Evolutionary conservation across 2,329 filamentous ascomycete genomes (phyloP).

Genomic region (Paecilomyces variotii): DNA sequence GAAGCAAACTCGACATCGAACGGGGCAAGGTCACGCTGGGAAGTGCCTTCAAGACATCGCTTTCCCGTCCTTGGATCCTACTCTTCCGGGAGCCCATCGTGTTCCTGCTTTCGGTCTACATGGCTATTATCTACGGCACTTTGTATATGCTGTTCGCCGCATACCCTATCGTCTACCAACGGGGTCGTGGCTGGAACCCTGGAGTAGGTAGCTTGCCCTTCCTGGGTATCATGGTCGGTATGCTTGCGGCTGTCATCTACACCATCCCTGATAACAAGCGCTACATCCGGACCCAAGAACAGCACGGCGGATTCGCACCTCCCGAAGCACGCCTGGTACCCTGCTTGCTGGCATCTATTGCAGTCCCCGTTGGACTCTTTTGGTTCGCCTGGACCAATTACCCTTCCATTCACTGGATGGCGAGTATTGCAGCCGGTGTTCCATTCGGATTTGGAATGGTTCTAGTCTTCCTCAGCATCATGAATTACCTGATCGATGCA

Average conservation of each 20-base stretch:
- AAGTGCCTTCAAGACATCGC: conserved; percentile 39
- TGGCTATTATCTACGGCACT: conserved; percentile 45
- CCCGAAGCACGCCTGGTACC: conserved; percentile 50
- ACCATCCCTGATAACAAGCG: conserved; percentile 35
- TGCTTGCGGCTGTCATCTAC: conserved; percentile 32
- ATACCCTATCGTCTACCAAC: conserved; percentile 44
- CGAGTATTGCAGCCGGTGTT: conserved; percentile 26
- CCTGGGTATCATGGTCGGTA: conserved; percentile 40
- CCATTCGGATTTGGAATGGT: conserved; percentile 38
- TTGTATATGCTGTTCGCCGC: conserved; percentile 48
- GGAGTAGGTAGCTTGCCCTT: conserved; percentile 43
- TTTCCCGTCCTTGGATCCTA: conserved; percentile 42
- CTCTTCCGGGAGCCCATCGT: conserved; percentile 46
- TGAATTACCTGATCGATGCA: conserved; percentile 38
- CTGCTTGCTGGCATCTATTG: conserved; percentile 41
- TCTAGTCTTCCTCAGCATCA: conserved; percentile 31
- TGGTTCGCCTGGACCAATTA: conserved; percentile 55
- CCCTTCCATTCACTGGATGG: conserved; percentile 33
- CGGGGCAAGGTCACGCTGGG: conserved; percentile 34
- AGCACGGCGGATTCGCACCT: conserved; percentile 50
- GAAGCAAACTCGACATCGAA: conserved; percentile 31
- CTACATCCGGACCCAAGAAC: conserved; percentile 33
- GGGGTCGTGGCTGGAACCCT: conserved; percentile 38
- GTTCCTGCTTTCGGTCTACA: conserved; percentile 41
- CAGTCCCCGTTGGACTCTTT: conserved; percentile 50